Evolutionary conservation across 768 basidiomycete species (phyloP), one percentile per base, ranked within the genome.

Genomic region (Suillus bovinus): DNA sequence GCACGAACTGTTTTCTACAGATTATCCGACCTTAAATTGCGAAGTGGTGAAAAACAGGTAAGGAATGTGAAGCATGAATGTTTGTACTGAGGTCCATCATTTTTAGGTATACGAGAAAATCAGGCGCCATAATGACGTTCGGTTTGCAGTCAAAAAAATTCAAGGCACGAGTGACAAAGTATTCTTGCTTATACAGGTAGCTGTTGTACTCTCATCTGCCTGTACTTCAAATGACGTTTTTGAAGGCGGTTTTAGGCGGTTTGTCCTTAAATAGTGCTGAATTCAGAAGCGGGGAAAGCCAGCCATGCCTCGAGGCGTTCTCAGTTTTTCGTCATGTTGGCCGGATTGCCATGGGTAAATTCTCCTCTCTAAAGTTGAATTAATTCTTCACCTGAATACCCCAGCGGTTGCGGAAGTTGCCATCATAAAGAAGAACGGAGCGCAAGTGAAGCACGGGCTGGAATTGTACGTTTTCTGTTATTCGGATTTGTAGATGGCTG

Each of bases 361-460:
- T 31, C 14, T 22, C 6, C 2, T 3, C 14, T 54, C 17, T 24
- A 36, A 34, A 53, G 61, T 9, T 10, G 53, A 34, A 36, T 63
- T 62, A 36, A 62, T 50, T 33, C 62, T 61, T 54, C 36, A 42
- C 52, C 62, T 11, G 54, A 55, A 27, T 17, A 11, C 22, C 41
- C 13, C 59, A 96, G 94, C 89, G 29, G 78, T 93, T 36, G 85
- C 91, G 6, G 92, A 95, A 67, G 85, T 94, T 20, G 89, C 89
- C 0, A 81, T 90, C 38, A 79, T 82, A 36, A 86, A 84, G 65
- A 78, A 81, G 65, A 81, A 80, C 59, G 96, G 93, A 2, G 75
- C 82, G 6, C 86, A 89, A 60, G 75, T 90, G 29, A 89, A 90
- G 69, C 71, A 89, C 62, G 88, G 89, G 0, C 77, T 96, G 14